Evolutionary conservation across 306 rosid genomes (phyloP).

Genomic region (Rosa multiflora): DNA sequence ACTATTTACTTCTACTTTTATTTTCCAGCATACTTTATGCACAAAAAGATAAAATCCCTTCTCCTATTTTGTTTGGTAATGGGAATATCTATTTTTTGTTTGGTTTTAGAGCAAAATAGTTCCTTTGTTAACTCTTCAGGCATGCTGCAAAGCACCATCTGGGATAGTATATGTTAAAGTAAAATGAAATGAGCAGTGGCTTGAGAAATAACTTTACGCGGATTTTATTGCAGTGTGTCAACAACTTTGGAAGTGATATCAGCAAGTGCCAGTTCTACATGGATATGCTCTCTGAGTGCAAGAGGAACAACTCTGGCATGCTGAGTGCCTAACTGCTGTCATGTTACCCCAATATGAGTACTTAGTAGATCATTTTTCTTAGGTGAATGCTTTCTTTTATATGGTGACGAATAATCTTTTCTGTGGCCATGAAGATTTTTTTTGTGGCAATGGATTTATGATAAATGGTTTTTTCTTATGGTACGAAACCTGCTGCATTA

Average conservation of each 20-base stretch:
- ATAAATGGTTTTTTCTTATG: too few species aligned
- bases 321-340: constrained; percentile 35
- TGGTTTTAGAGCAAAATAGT: neutral
- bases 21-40: neutral
- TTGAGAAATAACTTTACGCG: neutral
- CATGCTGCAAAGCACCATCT: neutral
- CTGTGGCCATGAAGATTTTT: neutral
- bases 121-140: neutral
- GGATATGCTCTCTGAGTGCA: constrained; percentile 86
- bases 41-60: neutral
- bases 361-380: neutral
- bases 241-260: constrained; percentile 62
- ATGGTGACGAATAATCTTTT: neutral
- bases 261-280: constrained; percentile 96
- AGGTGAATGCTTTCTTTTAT: neutral
- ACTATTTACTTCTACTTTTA: neutral
- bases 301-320: constrained; percentile 48
- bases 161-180: too few species aligned
- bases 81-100: too few species aligned
- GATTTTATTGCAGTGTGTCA: constrained; percentile 66
- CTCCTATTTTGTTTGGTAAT: too few species aligned
- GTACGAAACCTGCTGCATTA: too few species aligned
- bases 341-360: neutral
- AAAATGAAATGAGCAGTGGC: neutral
- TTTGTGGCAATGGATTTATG: neutral